phyloP scores from a whole-genome alignment of 306 rosid species.

The Citrullus mucosospermus region DNA sequence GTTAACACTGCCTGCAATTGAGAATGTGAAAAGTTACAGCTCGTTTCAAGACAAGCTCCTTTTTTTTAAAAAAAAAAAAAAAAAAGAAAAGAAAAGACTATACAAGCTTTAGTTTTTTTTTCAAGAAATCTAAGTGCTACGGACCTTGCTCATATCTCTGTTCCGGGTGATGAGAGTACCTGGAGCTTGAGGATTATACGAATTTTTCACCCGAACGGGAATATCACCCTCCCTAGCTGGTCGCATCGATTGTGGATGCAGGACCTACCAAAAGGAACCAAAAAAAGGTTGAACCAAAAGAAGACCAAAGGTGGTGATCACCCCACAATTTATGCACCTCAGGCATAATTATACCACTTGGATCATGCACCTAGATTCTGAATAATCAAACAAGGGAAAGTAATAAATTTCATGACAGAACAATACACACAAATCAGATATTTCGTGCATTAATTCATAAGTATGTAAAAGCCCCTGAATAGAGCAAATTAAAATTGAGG shows the following conservation, averaged over 20 bases:
- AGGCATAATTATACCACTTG: background rate
- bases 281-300: background rate
- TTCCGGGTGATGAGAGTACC: slow-evolving; percentile 78
- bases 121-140: slow-evolving; percentile 8
- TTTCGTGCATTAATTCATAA: background rate
- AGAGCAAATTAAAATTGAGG: background rate
- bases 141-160: slow-evolving; percentile 89
- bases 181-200: slow-evolving; percentile 89
- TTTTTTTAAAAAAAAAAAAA: too few species aligned
- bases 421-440: background rate
- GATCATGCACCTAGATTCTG: background rate
- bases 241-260: slow-evolving; percentile 99
- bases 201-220: slow-evolving; percentile 95
- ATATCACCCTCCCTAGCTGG: slow-evolving; percentile 95
- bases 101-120: background rate
- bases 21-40: slow-evolving; percentile 13
- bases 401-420: background rate
- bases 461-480: background rate
- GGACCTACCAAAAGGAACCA: slow-evolving; percentile 41
- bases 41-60: background rate
- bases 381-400: slow-evolving; percentile 11
- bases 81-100: background rate
- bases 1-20: slow-evolving; percentile 69
- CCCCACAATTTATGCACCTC: background rate
- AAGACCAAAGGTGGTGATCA: background rate